A percentile compares a stretch with the other conserved stretches of the same genome.
Evolutionary conservation across 768 basidiomycete genomes (phyloP).

Genomic region (Boletus fagicola): DNA sequence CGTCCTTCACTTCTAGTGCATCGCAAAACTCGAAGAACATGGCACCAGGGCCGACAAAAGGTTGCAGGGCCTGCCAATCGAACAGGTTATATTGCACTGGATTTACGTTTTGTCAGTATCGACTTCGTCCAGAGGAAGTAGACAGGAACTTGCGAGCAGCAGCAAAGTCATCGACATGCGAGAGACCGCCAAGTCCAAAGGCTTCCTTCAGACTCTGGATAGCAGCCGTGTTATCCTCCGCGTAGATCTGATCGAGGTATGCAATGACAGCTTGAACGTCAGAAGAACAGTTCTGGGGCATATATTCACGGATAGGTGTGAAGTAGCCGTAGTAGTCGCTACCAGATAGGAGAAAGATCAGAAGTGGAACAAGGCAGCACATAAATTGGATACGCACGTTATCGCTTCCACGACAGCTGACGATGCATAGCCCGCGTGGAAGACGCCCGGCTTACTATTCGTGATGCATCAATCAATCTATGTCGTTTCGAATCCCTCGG

Average conservation of each 20-base stretch:
- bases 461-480: not conserved
- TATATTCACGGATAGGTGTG: conserved; percentile 64
- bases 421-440: conserved; percentile 44
- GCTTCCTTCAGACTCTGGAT: conserved; percentile 54
- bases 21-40: conserved; percentile 42
- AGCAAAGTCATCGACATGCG: conserved; percentile 67
- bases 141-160: conserved; percentile 42
- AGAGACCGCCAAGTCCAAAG: conserved; percentile 57
- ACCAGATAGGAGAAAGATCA: not conserved
- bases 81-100: conserved; percentile 51
- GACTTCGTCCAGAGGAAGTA: no score
- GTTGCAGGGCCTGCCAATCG: conserved; percentile 68
- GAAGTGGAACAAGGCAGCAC: not conserved
- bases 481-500: not conserved
- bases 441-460: conserved; percentile 39
- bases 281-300: conserved; percentile 72
- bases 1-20: conserved; percentile 39
- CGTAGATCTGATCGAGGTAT: conserved; percentile 59
- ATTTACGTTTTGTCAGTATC: conserved; percentile 26
- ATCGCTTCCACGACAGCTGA: conserved; percentile 48
- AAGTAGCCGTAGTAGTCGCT: conserved; percentile 50
- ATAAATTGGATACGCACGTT: conserved; percentile 28
- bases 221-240: conserved; percentile 40
- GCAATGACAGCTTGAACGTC: conserved; percentile 64
- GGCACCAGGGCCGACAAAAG: conserved; percentile 42